Percentiles rank a stretch among this genome's conserved stretches.
Conservation (phyloP, 1,284 basidiomycete species). For the Termitomyces sp. region DNA sequence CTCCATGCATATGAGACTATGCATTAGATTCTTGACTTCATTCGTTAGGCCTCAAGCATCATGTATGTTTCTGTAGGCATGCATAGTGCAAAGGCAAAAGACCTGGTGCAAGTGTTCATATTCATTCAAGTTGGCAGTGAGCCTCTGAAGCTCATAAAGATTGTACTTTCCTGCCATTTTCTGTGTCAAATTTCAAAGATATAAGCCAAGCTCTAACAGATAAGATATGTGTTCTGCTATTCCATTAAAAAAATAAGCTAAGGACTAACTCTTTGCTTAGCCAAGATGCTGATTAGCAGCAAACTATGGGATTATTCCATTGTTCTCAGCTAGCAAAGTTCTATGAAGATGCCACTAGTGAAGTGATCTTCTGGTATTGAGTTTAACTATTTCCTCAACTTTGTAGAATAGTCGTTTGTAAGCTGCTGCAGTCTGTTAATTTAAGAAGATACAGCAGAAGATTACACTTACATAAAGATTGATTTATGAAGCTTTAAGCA, state of each 20-base stretch:
- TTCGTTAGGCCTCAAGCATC: slow-evolving; percentile 5
- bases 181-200: slow-evolving; percentile 19
- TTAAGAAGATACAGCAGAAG: slow-evolving; percentile 22
- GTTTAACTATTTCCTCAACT: slow-evolving; percentile 21
- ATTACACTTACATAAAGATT: slow-evolving; percentile 11
- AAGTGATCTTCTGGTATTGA: slow-evolving; percentile 21
- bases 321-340: slow-evolving; percentile 4
- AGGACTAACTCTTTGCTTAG: too few species aligned
- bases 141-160: slow-evolving; percentile 9
- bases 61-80: slow-evolving; percentile 20
- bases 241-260: too few species aligned
- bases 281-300: slow-evolving; percentile 25
- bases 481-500: background rate
- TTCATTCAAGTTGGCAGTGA: slow-evolving; percentile 11
- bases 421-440: slow-evolving; percentile 19
- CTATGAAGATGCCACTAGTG: slow-evolving; percentile 24
- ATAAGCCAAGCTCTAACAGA: slow-evolving; percentile 21
- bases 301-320: slow-evolving; percentile 17
- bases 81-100: slow-evolving; percentile 20
- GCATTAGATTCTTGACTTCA: slow-evolving; percentile 18
- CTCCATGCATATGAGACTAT: slow-evolving; percentile 19
- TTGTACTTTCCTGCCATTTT: background rate
- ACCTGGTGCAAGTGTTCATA: slow-evolving; percentile 24
- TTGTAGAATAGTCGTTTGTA: slow-evolving; percentile 21
- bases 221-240: background rate